Evolutionary conservation across 164 flowering plant genomes (phyloP), one percentile per base, ranked within the genome.

Genomic region (Vitis rotundifolia): DNA sequence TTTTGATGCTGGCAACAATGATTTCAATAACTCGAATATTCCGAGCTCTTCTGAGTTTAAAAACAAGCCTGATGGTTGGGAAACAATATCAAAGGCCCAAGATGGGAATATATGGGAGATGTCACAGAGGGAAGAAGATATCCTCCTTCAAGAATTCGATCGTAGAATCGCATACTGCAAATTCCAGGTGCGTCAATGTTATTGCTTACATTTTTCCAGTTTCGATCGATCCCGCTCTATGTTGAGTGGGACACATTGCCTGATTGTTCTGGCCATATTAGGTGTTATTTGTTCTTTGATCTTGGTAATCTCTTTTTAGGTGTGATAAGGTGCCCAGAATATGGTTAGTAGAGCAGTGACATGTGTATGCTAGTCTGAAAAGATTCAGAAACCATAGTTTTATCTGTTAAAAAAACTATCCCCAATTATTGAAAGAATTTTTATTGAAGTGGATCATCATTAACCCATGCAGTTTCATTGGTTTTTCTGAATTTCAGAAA

Each of bases 31-130:
- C 68, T 60, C 83, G 2, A 82, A 83, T 71, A 59, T 78, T 49
- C 78, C 91, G 19, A 77, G 85, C 73, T 66, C 88, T 18, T 81
- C 91, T 2, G 94, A 96, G 78, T 86, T 93, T 51, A 96, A 88
- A 80, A 85, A 83, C 73, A 90, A 89, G 76, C 99, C 99, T 52
- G 98, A 96, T 77, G 99, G 99, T 13, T 93, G 99, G 99, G 99
- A 96, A 82, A 87, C 97, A 74, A 82, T 87, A 57, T 73, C 93
- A 8, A 91, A 90, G 79, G 64, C 77, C 64, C 89, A 82, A 68
- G 97, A 93, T 80, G 98, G 94, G 55, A 96, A 81, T 80, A 65
- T 91, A 10, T 96, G 98, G 97, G 97, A 93, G 71, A 89, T 93
- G 86, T 84, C 98, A 49, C 99, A 95, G 67, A 89, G 92, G 73